Base-by-base conservation (phyloP, 2,329 filamentous ascomycete genomes). In the Cladophialophora chaetospira region DNA sequence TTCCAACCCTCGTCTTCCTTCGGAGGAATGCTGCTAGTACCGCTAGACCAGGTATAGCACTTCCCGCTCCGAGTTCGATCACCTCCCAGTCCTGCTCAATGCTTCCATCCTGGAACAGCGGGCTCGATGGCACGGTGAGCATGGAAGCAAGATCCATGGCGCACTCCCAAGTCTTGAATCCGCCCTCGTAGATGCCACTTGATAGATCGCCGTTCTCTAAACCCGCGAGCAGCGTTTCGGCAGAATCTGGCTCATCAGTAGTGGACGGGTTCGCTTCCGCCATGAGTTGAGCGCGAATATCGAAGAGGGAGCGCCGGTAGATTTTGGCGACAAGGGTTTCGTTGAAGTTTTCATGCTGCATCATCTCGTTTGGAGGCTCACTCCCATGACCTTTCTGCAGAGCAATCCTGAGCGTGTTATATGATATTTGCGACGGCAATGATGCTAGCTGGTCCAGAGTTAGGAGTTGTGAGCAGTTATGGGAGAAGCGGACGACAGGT, bases 151-250 rank as follows among this genome's bases (percentile, higher is more conserved):
- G 75, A 64, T 87, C 83, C 38, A 85, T 63, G 9, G 82, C 80
- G 69, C 84, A 86, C 71, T 87, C 84, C 84, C 84, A 87, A 15
- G 83, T 87, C 52, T 87, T 87, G 72, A 86, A 86, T 4, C 84
- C 84, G 60, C 84, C 84, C 72, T 87, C 84, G 67, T 87, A 87
- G 65, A 87, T 73, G 58, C 82, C 80, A 3, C 59, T 58, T 23
- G 81, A 79, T 42, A 77, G 77, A 52, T 87, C 76, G 65, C 80
- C 79, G 52, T 80, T 73, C 49, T 79, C 76, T 3, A 85, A 73
- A 6, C 79, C 77, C 1, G 74, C 68, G 35, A 78, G 71, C 19
- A 79, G 68, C 31, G 70, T 68, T 33, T 77, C 74, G 53, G 53
- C 53, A 19, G 71, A 68, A 19, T 75, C 69, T 26, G 46, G 50